These are phyloP conservation scores for Thymus quinquecostatus DNA, from an alignment of 257 asterid genomes.

Conservation along the genomic window DNA sequence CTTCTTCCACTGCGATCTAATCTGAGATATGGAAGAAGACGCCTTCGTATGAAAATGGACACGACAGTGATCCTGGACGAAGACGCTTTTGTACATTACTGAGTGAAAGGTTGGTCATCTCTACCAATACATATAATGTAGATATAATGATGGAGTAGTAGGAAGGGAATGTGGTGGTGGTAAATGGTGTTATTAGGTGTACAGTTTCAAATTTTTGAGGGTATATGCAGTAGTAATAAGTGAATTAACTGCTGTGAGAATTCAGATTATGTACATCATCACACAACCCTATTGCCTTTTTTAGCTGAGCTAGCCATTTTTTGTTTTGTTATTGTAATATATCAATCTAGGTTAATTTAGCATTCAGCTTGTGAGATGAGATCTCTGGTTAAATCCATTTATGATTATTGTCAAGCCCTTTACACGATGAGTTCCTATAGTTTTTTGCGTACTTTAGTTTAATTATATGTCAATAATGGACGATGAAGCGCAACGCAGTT, in stretches of 20 bases:
- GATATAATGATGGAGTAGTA: conserved; percentile 18
- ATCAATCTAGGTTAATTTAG: conserved; percentile 11
- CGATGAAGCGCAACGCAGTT: too few relatives aligned
- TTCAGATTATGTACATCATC: conserved; percentile 33
- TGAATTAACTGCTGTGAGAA: conserved; percentile 24
- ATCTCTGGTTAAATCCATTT: conserved; percentile 23
- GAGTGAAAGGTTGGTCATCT: conserved; percentile 27
- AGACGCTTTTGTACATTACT: conserved; percentile 32
- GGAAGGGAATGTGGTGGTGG: conserved; percentile 18
- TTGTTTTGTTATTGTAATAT: conserved; percentile 26
- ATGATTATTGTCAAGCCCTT: neutral
- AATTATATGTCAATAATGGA: too few relatives aligned
- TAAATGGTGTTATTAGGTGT: conserved; percentile 36
- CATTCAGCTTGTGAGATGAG: neutral
- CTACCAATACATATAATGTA: conserved; percentile 24
- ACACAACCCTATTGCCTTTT: neutral
- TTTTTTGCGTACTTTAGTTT: too few relatives aligned
- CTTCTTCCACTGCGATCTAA: conserved; percentile 42
- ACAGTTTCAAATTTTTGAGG: conserved; percentile 37
- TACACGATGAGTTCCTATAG: too few relatives aligned
- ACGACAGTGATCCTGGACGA: conserved; percentile 5
- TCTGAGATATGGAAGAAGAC: too few relatives aligned
- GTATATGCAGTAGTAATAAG: conserved; percentile 44
- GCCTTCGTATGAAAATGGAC: conserved; percentile 11
- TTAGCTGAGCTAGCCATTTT: conserved; percentile 11